Evolutionary conservation across 345 rosid genomes (phyloP).

Genomic region (Ailanthus altissimus): DNA sequence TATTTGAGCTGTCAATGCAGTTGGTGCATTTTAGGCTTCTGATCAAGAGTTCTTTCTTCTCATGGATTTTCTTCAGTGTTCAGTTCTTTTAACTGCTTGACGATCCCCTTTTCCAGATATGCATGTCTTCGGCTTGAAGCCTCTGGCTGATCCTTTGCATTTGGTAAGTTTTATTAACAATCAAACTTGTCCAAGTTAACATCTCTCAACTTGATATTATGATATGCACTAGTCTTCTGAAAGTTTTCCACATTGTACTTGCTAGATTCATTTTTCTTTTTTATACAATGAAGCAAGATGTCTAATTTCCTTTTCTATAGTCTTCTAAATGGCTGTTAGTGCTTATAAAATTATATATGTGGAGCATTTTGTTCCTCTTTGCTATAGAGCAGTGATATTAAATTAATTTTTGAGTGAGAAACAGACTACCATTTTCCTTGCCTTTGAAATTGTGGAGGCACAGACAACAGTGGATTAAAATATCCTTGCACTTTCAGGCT

Average conservation of each 20-base stretch:
- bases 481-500: neutral
- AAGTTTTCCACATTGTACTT: neutral
- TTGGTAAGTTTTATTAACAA: conserved; percentile 42
- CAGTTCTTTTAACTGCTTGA: conserved; percentile 21
- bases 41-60: neutral
- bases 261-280: neutral
- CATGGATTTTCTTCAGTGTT: neutral
- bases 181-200: neutral
- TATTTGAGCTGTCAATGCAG: conserved; percentile 1
- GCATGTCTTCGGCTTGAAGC: conserved; percentile 64
- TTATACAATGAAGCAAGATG: neutral
- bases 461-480: neutral
- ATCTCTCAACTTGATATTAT: neutral
- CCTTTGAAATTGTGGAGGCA: conserved; percentile 7
- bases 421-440: neutral
- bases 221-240: neutral
- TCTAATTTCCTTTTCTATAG: neutral
- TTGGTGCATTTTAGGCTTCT: neutral
- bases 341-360: neutral
- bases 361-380: neutral
- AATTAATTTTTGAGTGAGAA: neutral
- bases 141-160: conserved; percentile 59
- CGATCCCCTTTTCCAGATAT: conserved; percentile 47
- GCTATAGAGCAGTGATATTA: neutral
- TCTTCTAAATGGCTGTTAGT: neutral